Base-by-base conservation (phyloP, 2,329 filamentous ascomycete species). In the Trichoderma sp. region DNA sequence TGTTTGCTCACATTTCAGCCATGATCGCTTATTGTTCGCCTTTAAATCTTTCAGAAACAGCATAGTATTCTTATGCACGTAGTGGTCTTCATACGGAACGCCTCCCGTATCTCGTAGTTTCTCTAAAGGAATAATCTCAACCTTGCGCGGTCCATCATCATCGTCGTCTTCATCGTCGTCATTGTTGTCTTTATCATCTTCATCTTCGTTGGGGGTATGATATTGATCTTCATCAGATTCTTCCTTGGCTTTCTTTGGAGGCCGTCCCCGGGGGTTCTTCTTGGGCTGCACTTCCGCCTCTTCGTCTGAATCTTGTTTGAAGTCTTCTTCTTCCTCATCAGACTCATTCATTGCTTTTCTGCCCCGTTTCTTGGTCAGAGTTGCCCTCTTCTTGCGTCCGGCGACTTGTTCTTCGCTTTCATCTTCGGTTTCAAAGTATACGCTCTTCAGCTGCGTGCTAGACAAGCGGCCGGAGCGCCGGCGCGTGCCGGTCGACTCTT, bases 1-100 rank as follows among this genome's bases (percentile, higher is more conserved):
- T 26, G 13, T 10, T 4, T 2, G 59, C 79, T 72, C 77, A 88
- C 86, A 79, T 73, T 88, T 88, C 7, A 90, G 79, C 88, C 88
- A 90, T 0, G 80, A 74, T 34, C 88, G 81, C 69, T 83, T 80
- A 72, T 90, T 90, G 73, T 90, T 86, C 14, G 81, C 83, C 74
- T 86, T 88, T 46, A 90, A 81, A 64, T 89, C 87, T 51, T 78
- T 79, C 49, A 90, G 79, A 72, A 89, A 90, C 1, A 83, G 77
- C 56, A 89, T 70, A 0, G 87, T 89, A 70, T 89, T 89, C 32
- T 80, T 81, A 72, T 90, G 87, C 5, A 90, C 70, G 30, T 78
- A 83, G 26, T 82, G 77, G 46, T 87, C 84, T 39, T 81, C 80
- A 69, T 89, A 89, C 2, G 83, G 73, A 6, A 80, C 71, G 16